Evolutionary conservation across 1,284 basidiomycete species (phyloP), one percentile per base, ranked within the genome.

Genomic region (Tremellales sp.): DNA sequence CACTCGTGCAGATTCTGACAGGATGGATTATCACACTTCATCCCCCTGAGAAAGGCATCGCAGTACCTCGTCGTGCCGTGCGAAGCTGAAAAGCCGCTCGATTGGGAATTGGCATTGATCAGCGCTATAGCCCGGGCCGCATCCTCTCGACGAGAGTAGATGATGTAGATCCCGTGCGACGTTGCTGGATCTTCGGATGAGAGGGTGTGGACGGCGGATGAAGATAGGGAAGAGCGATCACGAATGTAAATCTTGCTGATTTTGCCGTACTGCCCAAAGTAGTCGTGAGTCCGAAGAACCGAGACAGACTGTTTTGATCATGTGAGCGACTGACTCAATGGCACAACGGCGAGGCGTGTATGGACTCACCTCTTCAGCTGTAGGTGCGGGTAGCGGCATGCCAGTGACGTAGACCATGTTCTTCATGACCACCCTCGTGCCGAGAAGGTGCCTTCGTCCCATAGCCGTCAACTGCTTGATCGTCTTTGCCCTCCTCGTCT

Each of bases 51-150:
- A 72, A 97, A 98, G 10, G 86, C 80, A 80, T 97, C 93, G 75
- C 96, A 99, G 70, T 99, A 99, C 72, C 97, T 92, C 29, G 94
- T 96, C 21, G 93, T 97, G 21, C 96, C 96, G 73, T 92, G 87
- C 67, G 89, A 94, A 11, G 93, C 94, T 53, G 89, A 82, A 80
- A 99, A 85, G 81, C 49, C 90, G 43, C 68, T 84, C 15, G 90
- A 89, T 11, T 89, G 86, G 12, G 85, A 78, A 31, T 88, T 84
- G 3, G 94, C 93, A 74, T 99, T 96, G 26, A 98, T 86, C 12
- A 91, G 89, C 13, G 85, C 79, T 51, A 98, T 97, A 43, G 90
- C 89, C 24, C 91, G 83, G 24, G 90, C 87, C 1, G 96, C 96
- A 74, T 99, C 96, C 73, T 97, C 90, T 23, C 92, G 84, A 45